Evolutionary conservation across 2,329 filamentous ascomycete genomes (phyloP), one percentile per base, ranked within the genome.

Genomic region (Aulographum hederae): DNA sequence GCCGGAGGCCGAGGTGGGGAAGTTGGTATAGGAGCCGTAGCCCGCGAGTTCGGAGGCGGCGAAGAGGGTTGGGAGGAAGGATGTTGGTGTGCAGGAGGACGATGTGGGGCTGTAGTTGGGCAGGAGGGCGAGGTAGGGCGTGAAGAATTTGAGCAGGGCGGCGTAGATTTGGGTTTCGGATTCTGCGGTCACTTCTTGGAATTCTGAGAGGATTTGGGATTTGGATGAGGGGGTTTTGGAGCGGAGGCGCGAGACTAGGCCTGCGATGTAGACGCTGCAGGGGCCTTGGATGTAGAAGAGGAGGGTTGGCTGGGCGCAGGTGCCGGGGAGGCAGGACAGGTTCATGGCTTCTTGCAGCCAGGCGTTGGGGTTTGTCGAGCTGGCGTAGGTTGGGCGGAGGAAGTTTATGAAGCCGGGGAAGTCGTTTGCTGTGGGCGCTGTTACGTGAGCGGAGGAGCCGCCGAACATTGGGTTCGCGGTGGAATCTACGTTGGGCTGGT

Each of bases 331-430:
- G 2, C 74, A 70, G 26, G 77, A 73, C 15, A 93, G 65, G 35
- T 86, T 84, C 35, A 91, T 63, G 32, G 72, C 67, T 54, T 86
- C 76, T 50, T 81, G 77, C 38, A 73, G 69, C 79, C 80, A 89
- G 37, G 61, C 53, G 4, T 63, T 43, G 2, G 71, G 67, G 41
- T 78, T 76, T 2, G 69, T 66, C 31, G 65, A 55, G 0, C 57
- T 38, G 0, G 73, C 65, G 48, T 92, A 91, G 2, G 47, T 52
- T 3, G 82, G 82, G 1, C 70, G 56, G 21, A 84, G 65, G 67
- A 81, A 91, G 45, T 82, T 73, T 27, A 71, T 73, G 51, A 86
- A 85, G 16, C 76, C 72, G 4, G 73, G 63, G 21, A 68, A 58
- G n/a, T n/a, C n/a, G 28, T 55, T 35, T 38, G 4, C 38, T 8